These are phyloP conservation scores for Theileria orientalis DNA, from an alignment of 169 alveolate species.

Conservation along the genomic window DNA sequence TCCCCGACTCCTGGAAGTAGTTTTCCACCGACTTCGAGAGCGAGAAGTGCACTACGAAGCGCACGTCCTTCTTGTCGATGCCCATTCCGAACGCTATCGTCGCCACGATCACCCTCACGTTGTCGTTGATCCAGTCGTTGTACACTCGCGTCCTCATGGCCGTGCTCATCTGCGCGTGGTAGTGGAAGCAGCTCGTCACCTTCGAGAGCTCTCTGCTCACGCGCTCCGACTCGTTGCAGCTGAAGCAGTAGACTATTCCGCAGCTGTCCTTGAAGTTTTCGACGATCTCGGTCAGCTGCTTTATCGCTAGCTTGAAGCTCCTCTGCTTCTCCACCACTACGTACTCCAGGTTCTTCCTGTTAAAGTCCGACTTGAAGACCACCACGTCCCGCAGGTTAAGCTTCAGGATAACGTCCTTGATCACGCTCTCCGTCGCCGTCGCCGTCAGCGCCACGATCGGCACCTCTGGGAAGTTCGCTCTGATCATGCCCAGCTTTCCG, in stretches of 20 bases:
- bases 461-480: conserved; percentile 86
- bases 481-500: conserved; percentile 81
- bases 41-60: conserved; percentile 96
- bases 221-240: conserved; percentile 90
- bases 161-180: conserved; percentile 80
- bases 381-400: conserved; percentile 40
- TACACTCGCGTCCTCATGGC: conserved; percentile 70
- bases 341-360: conserved; percentile 58
- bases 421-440: conserved; percentile 92
- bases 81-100: conserved; percentile 99
- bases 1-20: conserved; percentile 97
- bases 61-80: conserved; percentile 95
- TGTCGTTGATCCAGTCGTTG: conserved; percentile 88
- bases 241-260: conserved; percentile 93
- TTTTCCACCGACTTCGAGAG: conserved; percentile 96
- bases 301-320: conserved; percentile 30
- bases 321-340: conserved; percentile 47
- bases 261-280: conserved; percentile 27
- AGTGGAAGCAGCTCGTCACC: conserved; percentile 65
- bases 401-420: conserved; percentile 69
- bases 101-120: conserved; percentile 94
- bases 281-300: conserved; percentile 25
- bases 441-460: conserved; percentile 97
- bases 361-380: conserved; percentile 61
- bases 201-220: conserved; percentile 77